Percentiles rank a stretch among this genome's conserved stretches.
Conservation (phyloP, 2,329 filamentous ascomycete species). For the Fusarium sp. region DNA sequence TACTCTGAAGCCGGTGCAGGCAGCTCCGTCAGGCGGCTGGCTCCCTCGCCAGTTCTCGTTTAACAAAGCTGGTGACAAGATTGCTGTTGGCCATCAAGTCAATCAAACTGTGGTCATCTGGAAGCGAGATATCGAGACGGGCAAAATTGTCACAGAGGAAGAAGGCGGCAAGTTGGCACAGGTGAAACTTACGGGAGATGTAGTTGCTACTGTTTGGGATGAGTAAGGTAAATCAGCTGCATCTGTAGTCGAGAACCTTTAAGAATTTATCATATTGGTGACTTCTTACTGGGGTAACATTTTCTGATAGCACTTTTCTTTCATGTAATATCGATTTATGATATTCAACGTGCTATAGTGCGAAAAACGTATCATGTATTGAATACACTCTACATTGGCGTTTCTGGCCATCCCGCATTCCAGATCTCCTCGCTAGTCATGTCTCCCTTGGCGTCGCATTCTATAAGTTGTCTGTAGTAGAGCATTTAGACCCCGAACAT, state of each 20-base stretch:
- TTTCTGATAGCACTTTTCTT: too few species aligned
- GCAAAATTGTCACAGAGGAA: slow-evolving; percentile 39
- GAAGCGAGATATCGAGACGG: slow-evolving; percentile 40
- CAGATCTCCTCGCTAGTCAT: too few species aligned
- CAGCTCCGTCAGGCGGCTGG: slow-evolving; percentile 41
- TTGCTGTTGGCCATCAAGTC: slow-evolving; percentile 44
- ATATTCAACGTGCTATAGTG: too few species aligned
- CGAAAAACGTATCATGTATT: too few species aligned
- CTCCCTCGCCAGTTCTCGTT: slow-evolving; percentile 43
- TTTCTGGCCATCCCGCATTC: too few species aligned
- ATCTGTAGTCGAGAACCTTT: too few species aligned
- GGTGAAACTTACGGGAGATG: slow-evolving; percentile 31
- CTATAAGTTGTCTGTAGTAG: not conserved
- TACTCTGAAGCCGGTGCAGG: slow-evolving; percentile 34
- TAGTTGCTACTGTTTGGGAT: slow-evolving; percentile 41
- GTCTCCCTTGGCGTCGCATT: not conserved
- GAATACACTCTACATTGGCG: too few species aligned
- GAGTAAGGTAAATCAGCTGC: slow-evolving; percentile 15
- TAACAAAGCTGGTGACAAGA: slow-evolving; percentile 43
- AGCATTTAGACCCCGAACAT: not conserved
- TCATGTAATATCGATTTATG: too few species aligned
- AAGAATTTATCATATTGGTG: too few species aligned
- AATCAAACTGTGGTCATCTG: slow-evolving; percentile 43
- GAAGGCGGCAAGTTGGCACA: slow-evolving; percentile 43
- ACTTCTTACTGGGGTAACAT: too few species aligned